Evolutionary conservation across 192 early-diverging fungal species (phyloP).

Genomic region (Linderina pennispora): DNA sequence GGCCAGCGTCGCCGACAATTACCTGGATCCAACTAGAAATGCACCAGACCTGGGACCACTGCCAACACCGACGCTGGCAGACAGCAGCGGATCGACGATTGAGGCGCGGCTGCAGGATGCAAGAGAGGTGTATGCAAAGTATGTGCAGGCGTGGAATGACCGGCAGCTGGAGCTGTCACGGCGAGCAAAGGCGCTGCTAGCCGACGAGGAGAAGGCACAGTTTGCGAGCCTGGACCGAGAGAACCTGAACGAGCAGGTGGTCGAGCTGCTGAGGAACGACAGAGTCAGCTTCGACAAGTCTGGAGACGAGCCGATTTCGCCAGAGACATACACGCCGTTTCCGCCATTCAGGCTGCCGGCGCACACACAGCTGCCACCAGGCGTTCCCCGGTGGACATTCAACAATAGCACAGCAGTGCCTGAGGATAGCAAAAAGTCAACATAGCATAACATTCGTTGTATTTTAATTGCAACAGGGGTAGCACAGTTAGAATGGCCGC

Average conservation of each 20-base stretch:
- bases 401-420: conserved; percentile 23
- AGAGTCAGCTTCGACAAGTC: conserved; percentile 28
- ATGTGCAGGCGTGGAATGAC: conserved; percentile 26
- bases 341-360: conserved; percentile 36
- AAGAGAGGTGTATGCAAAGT: conserved; percentile 28
- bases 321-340: conserved; percentile 30
- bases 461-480: neutral
- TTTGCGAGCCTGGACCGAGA: conserved; percentile 22
- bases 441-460: neutral
- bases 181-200: conserved; percentile 16
- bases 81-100: conserved; percentile 25
- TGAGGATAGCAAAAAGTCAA: conserved; percentile 5
- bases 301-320: conserved; percentile 26
- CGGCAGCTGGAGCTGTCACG: conserved; percentile 38
- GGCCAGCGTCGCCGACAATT: conserved; percentile 57
- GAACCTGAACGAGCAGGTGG: conserved; percentile 20
- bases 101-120: conserved; percentile 31
- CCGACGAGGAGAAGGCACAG: conserved; percentile 15
- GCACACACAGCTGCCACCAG: conserved; percentile 24
- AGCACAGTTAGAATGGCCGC: no score
- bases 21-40: conserved; percentile 32
- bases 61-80: conserved; percentile 20
- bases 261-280: conserved; percentile 32
- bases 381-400: conserved; percentile 34
- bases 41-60: conserved; percentile 35